Evolutionary conservation across 148 eudicot genomes (phyloP).

Genomic region (Dysphania ambrosioides): DNA sequence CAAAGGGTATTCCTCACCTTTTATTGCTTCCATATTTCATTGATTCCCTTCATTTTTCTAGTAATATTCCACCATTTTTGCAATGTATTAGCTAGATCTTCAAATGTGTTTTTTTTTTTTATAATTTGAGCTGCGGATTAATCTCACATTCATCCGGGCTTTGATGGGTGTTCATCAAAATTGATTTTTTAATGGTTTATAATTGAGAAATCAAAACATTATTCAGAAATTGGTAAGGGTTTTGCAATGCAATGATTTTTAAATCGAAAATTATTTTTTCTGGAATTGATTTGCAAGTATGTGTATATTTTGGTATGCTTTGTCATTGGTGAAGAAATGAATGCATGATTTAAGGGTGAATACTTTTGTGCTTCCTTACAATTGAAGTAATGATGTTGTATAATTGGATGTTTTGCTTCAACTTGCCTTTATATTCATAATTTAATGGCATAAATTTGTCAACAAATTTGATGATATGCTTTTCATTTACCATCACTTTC

Average conservation of each 20-base stretch:
- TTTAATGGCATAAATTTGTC: background rate
- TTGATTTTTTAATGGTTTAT: conserved; percentile 11
- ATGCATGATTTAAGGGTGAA: conserved; percentile 11
- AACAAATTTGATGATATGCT: conserved; percentile 14
- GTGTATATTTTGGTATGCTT: too few relatives aligned
- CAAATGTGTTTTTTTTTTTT: background rate
- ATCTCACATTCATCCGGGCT: too few relatives aligned
- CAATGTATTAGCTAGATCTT: conserved; percentile 22
- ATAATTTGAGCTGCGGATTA: background rate
- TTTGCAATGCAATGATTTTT: conserved; percentile 4
- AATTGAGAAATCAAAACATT: conserved; percentile 5
- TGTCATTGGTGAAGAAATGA: conserved; percentile 14
- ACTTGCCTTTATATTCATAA: conserved; percentile 6
- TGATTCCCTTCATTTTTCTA: background rate
- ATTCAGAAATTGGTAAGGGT: conserved; percentile 2
- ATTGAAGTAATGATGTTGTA: conserved; percentile 31
- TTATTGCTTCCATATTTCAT: background rate
- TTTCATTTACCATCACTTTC: background rate
- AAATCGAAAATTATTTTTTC: background rate
- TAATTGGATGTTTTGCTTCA: conserved; percentile 7
- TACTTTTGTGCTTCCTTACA: conserved; percentile 14
- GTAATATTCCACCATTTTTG: background rate
- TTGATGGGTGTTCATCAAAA: conserved; percentile 16
- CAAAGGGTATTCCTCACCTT: conserved; percentile 20
- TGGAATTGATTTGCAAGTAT: too few relatives aligned